Evolutionary conservation across 495 filamentous ascomycete species (phyloP), one percentile per base, ranked within the genome.

Genomic region (Penicillium maclennaniae): DNA sequence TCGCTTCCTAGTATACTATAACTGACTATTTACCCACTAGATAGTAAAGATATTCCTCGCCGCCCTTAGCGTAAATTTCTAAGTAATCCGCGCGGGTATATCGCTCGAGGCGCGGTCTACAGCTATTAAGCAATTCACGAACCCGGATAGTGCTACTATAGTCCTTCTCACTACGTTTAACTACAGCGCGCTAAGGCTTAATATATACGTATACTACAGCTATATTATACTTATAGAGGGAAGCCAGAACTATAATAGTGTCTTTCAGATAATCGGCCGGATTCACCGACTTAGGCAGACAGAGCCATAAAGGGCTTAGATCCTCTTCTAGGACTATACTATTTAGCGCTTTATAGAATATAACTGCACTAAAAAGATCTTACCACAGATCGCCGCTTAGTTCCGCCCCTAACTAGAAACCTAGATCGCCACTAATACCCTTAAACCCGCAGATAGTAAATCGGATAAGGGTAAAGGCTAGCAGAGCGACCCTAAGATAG

Each of bases 291-390:
- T 54, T 0, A 46, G 58, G 1, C 58, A 56, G 28, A 46, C 19
- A 12, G 26, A 41, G 10, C 49, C 20, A 7, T 53, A 60, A 45
- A 43, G 40, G 15, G 46, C 45, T 4, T 60, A 49, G 53, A 34
- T 43, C 15, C 46, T 60, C 1, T 60, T 56, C 42, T 34, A 50
- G 31, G 48, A 60, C 27, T 44, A 46, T 21, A 60, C 53, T 0
- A 38, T 60, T 34, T 36, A 49, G n/a, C 58, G 58, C 4, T 49
- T 39, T 19, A 39, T 60, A 21, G 53, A 56, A 16, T 16, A 38
- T 19, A 48, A 48, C n/a, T 37, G 26, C 16, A 37, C 39, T 16
- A 6, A 16, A n/a, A 41, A 50, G 14, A 45, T 48, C 19, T 4
- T 43, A 4, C 40, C 40, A 4, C 40, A 43, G 19, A 23, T 43